Percentiles rank a stretch among this genome's conserved stretches.
These are phyloP conservation scores for Adiantum capillusveneris DNA, from an alignment of 75 land plant species.

Conservation along the genomic window DNA sequence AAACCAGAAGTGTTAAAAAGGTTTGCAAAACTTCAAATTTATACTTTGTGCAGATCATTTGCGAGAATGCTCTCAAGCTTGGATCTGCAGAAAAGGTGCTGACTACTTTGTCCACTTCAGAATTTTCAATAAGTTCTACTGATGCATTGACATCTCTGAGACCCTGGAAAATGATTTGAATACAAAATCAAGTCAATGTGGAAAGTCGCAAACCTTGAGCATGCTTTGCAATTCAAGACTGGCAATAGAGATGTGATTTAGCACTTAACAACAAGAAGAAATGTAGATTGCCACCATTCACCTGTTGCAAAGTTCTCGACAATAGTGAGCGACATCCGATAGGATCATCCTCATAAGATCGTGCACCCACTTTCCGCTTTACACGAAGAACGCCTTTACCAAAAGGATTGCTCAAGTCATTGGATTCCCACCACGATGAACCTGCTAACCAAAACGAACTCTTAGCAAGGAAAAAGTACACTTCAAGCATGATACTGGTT, in stretches of 20 bases:
- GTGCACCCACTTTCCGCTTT: slow-evolving; percentile 90
- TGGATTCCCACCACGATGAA: slow-evolving; percentile 73
- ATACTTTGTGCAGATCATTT: slow-evolving; percentile 43
- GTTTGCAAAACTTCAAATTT: not conserved
- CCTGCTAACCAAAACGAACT: too few relatives aligned
- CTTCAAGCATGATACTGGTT: too few relatives aligned
- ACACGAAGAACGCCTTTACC: slow-evolving; percentile 70
- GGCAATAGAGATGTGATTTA: not conserved
- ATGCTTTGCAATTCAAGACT: not conserved
- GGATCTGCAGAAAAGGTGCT: slow-evolving; percentile 96
- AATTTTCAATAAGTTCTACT: not conserved
- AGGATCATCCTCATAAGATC: slow-evolving; percentile 96
- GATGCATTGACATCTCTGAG: not conserved
- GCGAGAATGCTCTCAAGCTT: slow-evolving; percentile 91
- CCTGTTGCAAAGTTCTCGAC: slow-evolving; percentile 92
- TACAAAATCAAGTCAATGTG: too few relatives aligned
- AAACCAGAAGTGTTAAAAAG: not conserved
- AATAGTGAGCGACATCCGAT: slow-evolving; percentile 90
- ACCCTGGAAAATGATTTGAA: not conserved
- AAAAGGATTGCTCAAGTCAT: slow-evolving; percentile 67
- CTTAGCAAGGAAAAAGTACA: too few relatives aligned
- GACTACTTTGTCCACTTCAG: slow-evolving; percentile 74
- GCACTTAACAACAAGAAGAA: not conserved
- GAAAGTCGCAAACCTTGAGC: not conserved
- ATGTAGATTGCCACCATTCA: slow-evolving; percentile 1